phyloP scores from a whole-genome alignment of 2,329 filamentous ascomycete species.

The Fusarium nygamai region DNA sequence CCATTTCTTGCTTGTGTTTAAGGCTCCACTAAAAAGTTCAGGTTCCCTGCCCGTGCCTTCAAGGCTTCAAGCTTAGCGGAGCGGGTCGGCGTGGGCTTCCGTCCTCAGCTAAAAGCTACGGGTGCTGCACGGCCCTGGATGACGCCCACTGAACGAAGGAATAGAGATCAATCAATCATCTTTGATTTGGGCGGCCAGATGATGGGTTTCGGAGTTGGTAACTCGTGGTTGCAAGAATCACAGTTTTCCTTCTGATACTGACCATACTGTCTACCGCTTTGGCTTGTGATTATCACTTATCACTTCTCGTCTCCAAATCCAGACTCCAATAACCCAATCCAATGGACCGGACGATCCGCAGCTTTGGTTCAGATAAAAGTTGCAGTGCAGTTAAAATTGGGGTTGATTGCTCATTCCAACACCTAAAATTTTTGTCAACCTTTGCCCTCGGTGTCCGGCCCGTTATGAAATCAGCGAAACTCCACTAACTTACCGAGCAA shows the following conservation, averaged over 20 bases:
- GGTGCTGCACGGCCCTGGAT: constrained; percentile 23
- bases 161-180: not conserved
- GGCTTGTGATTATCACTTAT: not conserved
- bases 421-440: not conserved
- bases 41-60: constrained; percentile 7
- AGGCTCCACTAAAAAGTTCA: constrained; percentile 39
- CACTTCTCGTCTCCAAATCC: constrained; percentile 23
- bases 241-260: not conserved
- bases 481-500: constrained; percentile 21
- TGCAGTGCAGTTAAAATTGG: constrained; percentile 11
- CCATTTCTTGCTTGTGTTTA: constrained; percentile 32
- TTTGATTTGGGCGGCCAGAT: constrained; percentile 27
- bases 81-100: constrained; percentile 36
- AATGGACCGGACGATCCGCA: constrained; percentile 29
- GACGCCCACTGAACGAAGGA: constrained; percentile 30
- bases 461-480: constrained; percentile 21
- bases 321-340: constrained; percentile 7
- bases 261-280: not conserved
- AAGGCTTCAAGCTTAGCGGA: constrained; percentile 23
- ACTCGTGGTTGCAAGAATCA: not conserved
- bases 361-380: constrained; percentile 17
- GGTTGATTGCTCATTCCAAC: not conserved
- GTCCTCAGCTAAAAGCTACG: constrained; percentile 21
- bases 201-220: constrained; percentile 2
- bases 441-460: not conserved